Evolutionary conservation across 2,329 filamentous ascomycete genomes (phyloP), one percentile per base, ranked within the genome.

Genomic region (Amauroascus verrucosus): DNA sequence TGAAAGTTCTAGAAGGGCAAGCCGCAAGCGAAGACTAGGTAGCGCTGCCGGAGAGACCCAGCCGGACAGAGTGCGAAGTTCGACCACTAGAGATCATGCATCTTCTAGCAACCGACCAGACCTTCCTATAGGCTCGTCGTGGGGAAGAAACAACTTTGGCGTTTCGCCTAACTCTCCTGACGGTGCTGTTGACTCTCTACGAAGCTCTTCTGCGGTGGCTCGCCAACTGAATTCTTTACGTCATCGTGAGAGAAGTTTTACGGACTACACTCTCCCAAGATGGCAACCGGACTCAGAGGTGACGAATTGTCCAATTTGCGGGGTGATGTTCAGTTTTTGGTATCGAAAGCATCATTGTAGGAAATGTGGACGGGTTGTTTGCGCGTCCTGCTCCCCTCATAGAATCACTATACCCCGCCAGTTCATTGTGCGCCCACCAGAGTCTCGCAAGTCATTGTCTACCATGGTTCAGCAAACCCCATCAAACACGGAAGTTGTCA

Each of bases 301-400:
- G 9, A 81, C 82, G 1, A 78, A 82, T 57, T 97, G 91, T 66
- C 88, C 89, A 1, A 95, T 96, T 54, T 97, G 91, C 65, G 74
- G 76, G 50, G 80, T 79, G 0, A 80, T 83, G 46, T 97, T 97
- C 65, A 86, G 81, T 65, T 85, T 95, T 61, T 88, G 88, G 72
- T 83, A 88, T 64, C 79, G 91, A 58, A 94, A 94, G 66, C 91
- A 97, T 71, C 91, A 97, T 66, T 97, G 91, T 76, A 81, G 90
- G 79, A 96, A 95, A 79, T 97, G 91, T 66, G 91, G 91, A 44
- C 78, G 89, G 57, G 90, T 97, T 7, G 91, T 97, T 22, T 97
- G 91, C 69, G 83, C 84, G 54, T 77, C 82, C 18, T 97, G 91
- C 72, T 96, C 91, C 2, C 91, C 91, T 2, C 91, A 97, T 68